phyloP scores from a whole-genome alignment of 164 flowering plant genomes.

The Houttuynia cordata region DNA sequence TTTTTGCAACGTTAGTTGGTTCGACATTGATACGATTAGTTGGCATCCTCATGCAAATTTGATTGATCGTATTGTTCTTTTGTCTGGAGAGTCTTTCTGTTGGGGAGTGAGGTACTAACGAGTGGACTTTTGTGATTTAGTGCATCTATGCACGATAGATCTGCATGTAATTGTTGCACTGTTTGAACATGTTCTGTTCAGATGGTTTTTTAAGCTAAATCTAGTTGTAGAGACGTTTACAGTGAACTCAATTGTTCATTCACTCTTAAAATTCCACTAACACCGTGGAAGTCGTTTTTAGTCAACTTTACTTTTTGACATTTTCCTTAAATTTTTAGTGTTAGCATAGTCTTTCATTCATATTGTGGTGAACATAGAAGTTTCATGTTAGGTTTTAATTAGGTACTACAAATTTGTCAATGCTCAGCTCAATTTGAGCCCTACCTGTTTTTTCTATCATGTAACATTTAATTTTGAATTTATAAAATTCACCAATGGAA shows the following conservation, averaged over 20 bases:
- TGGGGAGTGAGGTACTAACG: background rate
- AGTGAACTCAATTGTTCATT: background rate
- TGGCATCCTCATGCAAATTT: background rate
- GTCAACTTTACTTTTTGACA: too few relatives aligned
- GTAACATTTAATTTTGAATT: too few relatives aligned
- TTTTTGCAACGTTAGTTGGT: background rate
- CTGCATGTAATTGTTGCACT: background rate
- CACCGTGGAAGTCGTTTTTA: background rate
- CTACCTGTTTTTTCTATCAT: too few relatives aligned
- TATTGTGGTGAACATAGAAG: too few relatives aligned
- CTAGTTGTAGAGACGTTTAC: background rate
- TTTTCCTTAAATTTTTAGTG: too few relatives aligned
- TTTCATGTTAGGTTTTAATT: too few relatives aligned
- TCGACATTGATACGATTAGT: background rate
- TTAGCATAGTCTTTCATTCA: too few relatives aligned
- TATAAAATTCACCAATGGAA: too few relatives aligned
- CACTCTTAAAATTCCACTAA: background rate
- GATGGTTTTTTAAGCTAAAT: background rate
- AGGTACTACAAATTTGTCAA: too few relatives aligned
- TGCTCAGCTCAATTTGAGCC: too few relatives aligned
- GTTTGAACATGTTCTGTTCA: background rate
- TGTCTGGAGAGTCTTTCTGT: background rate
- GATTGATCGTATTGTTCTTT: background rate
- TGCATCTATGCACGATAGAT: background rate
- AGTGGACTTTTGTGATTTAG: background rate